These are phyloP conservation scores for Mortierella sp. DNA, from an alignment of 371 early-diverging fungal genomes.

Conservation along the genomic window DNA sequence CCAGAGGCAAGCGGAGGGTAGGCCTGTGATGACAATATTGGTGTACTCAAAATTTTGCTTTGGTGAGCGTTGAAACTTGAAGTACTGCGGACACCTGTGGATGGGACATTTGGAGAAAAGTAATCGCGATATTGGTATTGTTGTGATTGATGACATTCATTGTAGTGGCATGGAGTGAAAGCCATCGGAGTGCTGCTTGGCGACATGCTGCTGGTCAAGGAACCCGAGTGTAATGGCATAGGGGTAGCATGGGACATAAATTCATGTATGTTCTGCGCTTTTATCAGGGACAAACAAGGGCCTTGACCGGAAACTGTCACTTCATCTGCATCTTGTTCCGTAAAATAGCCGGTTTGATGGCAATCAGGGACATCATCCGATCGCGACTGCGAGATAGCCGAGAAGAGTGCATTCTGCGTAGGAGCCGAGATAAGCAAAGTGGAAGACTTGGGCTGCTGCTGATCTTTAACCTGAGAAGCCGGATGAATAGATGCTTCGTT, in stretches of 20 bases:
- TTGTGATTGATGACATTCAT: neutral
- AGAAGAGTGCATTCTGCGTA: neutral
- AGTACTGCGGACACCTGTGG: neutral
- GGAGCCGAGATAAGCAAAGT: neutral
- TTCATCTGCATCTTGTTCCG: neutral
- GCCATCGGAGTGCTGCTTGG: neutral
- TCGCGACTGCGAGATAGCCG: neutral
- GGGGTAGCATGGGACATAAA: neutral
- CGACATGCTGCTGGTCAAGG: neutral
- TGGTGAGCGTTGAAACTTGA: neutral
- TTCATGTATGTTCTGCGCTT: neutral
- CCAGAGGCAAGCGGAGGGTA: neutral
- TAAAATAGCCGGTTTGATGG: neutral
- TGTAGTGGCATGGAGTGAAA: neutral
- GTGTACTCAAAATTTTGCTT: neutral
- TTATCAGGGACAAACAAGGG: neutral
- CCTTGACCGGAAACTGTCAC: neutral
- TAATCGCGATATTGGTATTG: neutral
- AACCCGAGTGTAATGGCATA: neutral
- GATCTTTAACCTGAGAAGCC: neutral
- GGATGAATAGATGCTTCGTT: neutral
- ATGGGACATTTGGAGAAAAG: neutral
- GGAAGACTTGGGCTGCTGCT: neutral
- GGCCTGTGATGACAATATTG: neutral
- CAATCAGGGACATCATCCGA: neutral